These are phyloP conservation scores for Amanita fuliginea DNA, from an alignment of 768 basidiomycete genomes.

Conservation along the genomic window DNA sequence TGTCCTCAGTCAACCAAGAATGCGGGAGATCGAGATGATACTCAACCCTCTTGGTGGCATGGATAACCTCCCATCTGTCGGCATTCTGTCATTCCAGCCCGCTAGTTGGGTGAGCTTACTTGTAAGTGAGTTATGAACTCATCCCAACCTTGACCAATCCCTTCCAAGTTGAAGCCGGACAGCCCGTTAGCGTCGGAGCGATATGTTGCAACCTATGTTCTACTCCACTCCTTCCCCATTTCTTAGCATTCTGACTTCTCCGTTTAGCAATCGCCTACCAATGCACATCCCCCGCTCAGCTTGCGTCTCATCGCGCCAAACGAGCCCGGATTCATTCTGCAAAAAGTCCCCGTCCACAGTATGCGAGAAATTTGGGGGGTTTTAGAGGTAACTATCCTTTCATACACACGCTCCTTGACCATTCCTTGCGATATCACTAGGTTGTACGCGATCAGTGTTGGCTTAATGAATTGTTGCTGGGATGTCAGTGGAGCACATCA, in stretches of 20 bases:
- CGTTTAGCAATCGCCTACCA: slow-evolving; percentile 51
- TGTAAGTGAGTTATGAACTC: slow-evolving; percentile 22
- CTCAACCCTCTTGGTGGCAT: slow-evolving; percentile 45
- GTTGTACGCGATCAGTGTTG: slow-evolving; percentile 78
- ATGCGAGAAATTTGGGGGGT: slow-evolving; percentile 69
- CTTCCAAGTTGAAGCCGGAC: slow-evolving; percentile 40
- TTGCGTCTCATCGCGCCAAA: slow-evolving; percentile 57
- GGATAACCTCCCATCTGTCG: slow-evolving; percentile 26
- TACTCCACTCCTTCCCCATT: slow-evolving; percentile 13
- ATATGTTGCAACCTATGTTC: slow-evolving; percentile 60
- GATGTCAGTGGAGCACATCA: slow-evolving; percentile 46
- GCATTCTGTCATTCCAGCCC: slow-evolving; percentile 34
- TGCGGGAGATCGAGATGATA: slow-evolving; percentile 62
- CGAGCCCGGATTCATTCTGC: slow-evolving; percentile 68
- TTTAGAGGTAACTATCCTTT: slow-evolving; percentile 39
- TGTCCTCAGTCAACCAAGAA: slow-evolving; percentile 62
- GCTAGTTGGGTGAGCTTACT: slow-evolving; percentile 60
- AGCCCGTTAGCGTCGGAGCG: slow-evolving; percentile 40
- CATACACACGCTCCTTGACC: background rate
- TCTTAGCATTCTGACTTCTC: background rate
- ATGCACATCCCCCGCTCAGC: slow-evolving; percentile 57
- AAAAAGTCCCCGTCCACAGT: slow-evolving; percentile 58
- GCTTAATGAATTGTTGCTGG: slow-evolving; percentile 61
- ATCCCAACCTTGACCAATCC: background rate
- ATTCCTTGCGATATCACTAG: slow-evolving; percentile 19